phyloP scores from a whole-genome alignment of 1,284 basidiomycete genomes.

The Trichosporon asahii region DNA sequence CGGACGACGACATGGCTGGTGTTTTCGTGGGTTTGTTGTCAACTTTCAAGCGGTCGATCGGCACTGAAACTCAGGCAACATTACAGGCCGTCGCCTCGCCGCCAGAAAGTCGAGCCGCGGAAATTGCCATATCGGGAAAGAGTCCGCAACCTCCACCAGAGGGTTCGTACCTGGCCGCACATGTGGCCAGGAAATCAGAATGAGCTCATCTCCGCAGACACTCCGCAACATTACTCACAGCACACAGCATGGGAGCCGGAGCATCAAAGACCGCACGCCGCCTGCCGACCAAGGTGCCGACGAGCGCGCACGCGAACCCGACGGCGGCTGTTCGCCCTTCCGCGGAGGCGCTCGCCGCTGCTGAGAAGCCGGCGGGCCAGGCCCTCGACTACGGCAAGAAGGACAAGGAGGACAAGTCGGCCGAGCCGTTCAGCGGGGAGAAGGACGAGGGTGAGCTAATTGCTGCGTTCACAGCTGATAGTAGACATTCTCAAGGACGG shows the following conservation, averaged over 20 bases:
- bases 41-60: neutral
- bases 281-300: slow-evolving; percentile 57
- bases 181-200: neutral
- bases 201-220: slow-evolving; percentile 2
- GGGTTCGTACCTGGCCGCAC: neutral
- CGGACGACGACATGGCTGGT: neutral
- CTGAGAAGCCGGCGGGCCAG: neutral
- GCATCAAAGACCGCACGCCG: slow-evolving; percentile 65
- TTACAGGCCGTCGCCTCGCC: neutral
- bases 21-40: neutral
- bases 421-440: slow-evolving; percentile 40
- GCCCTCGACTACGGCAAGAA: slow-evolving; percentile 15
- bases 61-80: neutral
- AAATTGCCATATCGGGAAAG: slow-evolving; percentile 1
- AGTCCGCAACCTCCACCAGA: slow-evolving; percentile 1
- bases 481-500: slow-evolving; percentile 66
- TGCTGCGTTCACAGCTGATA: neutral
- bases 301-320: slow-evolving; percentile 9
- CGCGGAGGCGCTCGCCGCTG: slow-evolving; percentile 17
- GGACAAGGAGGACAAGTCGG: neutral
- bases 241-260: slow-evolving; percentile 61
- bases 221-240: neutral
- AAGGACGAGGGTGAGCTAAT: slow-evolving; percentile 46
- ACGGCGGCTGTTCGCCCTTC: slow-evolving; percentile 11
- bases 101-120: neutral